phyloP scores from a whole-genome alignment of 2,329 filamentous ascomycete genomes.

The Ceratocystis destructans region DNA sequence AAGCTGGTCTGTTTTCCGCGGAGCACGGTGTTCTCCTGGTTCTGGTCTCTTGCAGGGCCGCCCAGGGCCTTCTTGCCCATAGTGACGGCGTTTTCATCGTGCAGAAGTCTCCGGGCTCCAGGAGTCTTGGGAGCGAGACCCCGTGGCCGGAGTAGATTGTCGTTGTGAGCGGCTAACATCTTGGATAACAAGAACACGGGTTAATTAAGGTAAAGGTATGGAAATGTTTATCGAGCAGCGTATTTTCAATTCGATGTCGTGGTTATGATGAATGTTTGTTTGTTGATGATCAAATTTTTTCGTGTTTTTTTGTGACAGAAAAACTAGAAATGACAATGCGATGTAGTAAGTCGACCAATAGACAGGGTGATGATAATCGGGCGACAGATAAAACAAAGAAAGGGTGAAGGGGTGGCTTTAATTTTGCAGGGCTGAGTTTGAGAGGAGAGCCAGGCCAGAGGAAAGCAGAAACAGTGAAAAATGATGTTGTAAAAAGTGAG shows the following conservation, averaged over 20 bases:
- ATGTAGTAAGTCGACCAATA: neutral
- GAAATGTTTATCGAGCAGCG: neutral
- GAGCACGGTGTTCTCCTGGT: constrained; percentile 15
- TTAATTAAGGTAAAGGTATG: too few relatives aligned
- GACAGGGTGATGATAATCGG: neutral
- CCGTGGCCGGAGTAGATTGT: constrained; percentile 51
- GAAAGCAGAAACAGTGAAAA: neutral
- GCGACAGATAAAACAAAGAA: neutral
- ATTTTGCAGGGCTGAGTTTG: neutral
- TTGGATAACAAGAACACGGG: constrained; percentile 12
- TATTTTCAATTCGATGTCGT: neutral
- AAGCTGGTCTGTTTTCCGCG: constrained; percentile 15
- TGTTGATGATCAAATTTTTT: neutral
- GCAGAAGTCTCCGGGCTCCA: constrained; percentile 54
- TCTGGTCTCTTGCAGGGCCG: constrained; percentile 10
- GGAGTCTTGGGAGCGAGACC: constrained; percentile 59
- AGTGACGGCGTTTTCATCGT: constrained; percentile 62
- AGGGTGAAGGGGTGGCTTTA: neutral
- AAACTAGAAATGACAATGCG: neutral
- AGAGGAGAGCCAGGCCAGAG: neutral
- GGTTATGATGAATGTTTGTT: neutral
- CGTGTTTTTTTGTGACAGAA: neutral
- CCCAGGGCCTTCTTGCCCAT: constrained; percentile 17
- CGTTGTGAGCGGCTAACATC: constrained; percentile 65
- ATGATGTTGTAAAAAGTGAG: neutral